Base-by-base conservation (phyloP, 1,284 basidiomycete genomes). In the Pholiota adiposa region DNA sequence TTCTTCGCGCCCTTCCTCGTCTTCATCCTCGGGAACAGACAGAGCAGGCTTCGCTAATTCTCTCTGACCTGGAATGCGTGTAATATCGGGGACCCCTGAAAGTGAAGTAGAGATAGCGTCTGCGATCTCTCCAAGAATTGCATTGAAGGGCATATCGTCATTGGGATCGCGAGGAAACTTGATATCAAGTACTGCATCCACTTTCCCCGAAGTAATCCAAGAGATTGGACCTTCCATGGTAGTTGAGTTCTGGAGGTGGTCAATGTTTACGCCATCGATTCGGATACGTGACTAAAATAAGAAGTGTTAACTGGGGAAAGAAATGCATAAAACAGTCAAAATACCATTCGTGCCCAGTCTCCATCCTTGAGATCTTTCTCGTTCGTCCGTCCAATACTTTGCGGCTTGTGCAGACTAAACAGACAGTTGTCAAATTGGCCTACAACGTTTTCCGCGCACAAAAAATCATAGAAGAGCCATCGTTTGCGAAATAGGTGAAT, bases 361-460 rank as follows among this genome's bases (percentile, higher is more conserved):
- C 88, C 85, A 67, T 94, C 92, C 69, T 88, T 87, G 49, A 90
- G 76, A 63, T 96, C 92, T 69, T 89, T 89, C 63, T 93, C 90
- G 49, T 87, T 93, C 4, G 93, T 96, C 63, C 93, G 83, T 4
- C 96, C 94, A 52, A 99, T 94, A 72, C 93, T 97, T 76, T 99
- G 97, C 7, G 97, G 97, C 72, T 92, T 94, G 74, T 99, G 97
- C 63, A 99, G 74, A 70, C 96, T 98, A 79, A 98, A 98, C 14
- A 99, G 73, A 70, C 97, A 99, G 69, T 98, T 98, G 72, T 99
- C 97, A 65, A 97, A 93, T 72, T 99, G 97, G 0, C 97, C 97
- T 3, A 97, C 97, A 58, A 98, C 93, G 59, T 91, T 93, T 67
- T 98, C 96, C 0, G 97, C 97, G 48, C 86, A 88, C 58, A 96